phyloP scores from a whole-genome alignment of 108 stramenopile species.

The Cyclotella cryptica region DNA sequence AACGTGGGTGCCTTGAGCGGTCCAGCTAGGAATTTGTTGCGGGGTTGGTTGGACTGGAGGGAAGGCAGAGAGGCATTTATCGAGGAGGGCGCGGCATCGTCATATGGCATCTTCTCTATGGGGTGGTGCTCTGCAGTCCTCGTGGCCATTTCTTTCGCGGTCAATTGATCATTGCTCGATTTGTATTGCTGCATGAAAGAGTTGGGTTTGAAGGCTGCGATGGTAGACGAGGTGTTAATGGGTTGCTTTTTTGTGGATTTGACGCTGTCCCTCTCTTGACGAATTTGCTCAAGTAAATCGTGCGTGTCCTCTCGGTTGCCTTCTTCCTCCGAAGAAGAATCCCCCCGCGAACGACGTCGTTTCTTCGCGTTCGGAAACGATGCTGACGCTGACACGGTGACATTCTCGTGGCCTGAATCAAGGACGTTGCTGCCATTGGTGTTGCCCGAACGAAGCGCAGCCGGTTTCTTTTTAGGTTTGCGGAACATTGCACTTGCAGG shows the following conservation, averaged over 20 bases:
- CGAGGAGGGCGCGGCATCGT: not conserved
- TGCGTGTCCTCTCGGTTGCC: constrained; percentile 34
- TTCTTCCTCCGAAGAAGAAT: constrained; percentile 39
- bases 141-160: constrained; percentile 63
- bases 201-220: constrained; percentile 13
- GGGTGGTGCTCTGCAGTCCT: constrained; percentile 69
- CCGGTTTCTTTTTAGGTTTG: constrained; percentile 66
- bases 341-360: not conserved
- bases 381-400: not conserved
- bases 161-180: constrained; percentile 36
- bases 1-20: constrained; percentile 89
- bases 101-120: constrained; percentile 3
- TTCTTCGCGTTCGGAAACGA: not conserved
- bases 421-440: constrained; percentile 19
- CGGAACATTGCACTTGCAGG: constrained; percentile 61
- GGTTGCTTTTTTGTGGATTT: constrained; percentile 21
- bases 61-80: constrained; percentile 17
- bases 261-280: constrained; percentile 47
- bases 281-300: constrained; percentile 58
- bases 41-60: constrained; percentile 25
- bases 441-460: constrained; percentile 36
- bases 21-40: constrained; percentile 84
- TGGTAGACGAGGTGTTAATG: constrained; percentile 16
- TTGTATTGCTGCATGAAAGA: constrained; percentile 59
- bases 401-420: too few relatives aligned